phyloP scores from a whole-genome alignment of 495 filamentous ascomycete genomes.

The Tetracladium setigerum region DNA sequence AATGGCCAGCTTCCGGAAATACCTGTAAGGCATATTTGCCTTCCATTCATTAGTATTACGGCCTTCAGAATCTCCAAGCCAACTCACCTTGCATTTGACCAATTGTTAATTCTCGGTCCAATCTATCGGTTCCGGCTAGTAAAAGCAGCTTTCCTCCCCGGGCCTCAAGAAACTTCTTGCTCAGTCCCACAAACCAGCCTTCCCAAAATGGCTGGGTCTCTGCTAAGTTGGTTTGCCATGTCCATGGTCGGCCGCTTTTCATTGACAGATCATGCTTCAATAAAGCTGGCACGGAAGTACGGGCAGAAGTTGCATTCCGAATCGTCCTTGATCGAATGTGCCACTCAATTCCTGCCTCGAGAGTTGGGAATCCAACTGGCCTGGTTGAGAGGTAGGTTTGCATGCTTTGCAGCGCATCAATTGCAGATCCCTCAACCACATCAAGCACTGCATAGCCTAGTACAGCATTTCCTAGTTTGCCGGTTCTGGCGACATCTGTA shows the following conservation, averaged over 20 bases:
- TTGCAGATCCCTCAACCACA: constrained; percentile 80
- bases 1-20: constrained; percentile 91
- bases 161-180: constrained; percentile 76
- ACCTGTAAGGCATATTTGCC: constrained; percentile 95
- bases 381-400: constrained; percentile 79
- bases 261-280: constrained; percentile 29
- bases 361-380: constrained; percentile 66
- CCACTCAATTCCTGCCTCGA: constrained; percentile 85
- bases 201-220: constrained; percentile 90
- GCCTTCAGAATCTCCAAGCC: neutral
- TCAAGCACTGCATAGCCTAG: constrained; percentile 89
- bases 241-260: constrained; percentile 43
- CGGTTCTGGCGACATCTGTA: constrained; percentile 66
- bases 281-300: constrained; percentile 80
- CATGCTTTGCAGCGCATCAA: constrained; percentile 96
- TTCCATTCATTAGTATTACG: constrained; percentile 19
- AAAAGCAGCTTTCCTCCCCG: constrained; percentile 84
- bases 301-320: constrained; percentile 70
- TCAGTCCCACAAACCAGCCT: constrained; percentile 85
- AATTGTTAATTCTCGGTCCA: constrained; percentile 94
- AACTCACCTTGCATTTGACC: constrained; percentile 88
- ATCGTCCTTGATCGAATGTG: constrained; percentile 87
- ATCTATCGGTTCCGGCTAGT: constrained; percentile 85
- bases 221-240: constrained; percentile 80
- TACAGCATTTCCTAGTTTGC: constrained; percentile 55